Evolutionary conservation across 1,284 basidiomycete genomes (phyloP).

Genomic region (Pyrrhoderma noxium): DNA sequence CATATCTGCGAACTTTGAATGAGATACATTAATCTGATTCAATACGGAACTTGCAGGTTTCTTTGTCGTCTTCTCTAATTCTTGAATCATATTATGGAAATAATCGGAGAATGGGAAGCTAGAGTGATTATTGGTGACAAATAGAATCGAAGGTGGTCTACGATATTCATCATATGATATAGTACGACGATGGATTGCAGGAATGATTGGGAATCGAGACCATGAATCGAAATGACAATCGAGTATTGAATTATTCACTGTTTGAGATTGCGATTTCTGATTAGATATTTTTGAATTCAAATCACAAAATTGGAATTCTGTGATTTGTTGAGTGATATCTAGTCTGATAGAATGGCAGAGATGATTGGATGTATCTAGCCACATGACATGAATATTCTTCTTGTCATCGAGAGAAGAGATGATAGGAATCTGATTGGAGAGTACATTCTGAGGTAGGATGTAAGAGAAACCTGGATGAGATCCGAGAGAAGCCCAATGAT

Average conservation of each 20-base stretch:
- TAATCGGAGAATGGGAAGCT: conserved; percentile 27
- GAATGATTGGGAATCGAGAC: conserved; percentile 53
- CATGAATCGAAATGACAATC: conserved; percentile 56
- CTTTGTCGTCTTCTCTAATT: conserved; percentile 40
- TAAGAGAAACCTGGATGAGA: conserved; percentile 38
- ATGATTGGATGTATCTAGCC: conserved; percentile 28
- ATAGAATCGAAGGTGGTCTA: conserved; percentile 30
- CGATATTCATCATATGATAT: conserved; percentile 30
- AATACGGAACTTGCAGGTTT: conserved; percentile 45
- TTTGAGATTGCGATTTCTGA: conserved; percentile 20
- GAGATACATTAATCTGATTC: conserved; percentile 29
- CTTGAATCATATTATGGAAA: conserved; percentile 37
- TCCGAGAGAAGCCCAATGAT: conserved; percentile 52
- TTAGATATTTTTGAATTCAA: conserved; percentile 22
- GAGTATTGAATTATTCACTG: conserved; percentile 43
- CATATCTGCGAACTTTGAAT: conserved; percentile 22
- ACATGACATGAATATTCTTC: conserved; percentile 35
- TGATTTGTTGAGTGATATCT: conserved; percentile 45
- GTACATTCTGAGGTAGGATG: conserved; percentile 25
- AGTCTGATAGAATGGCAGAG: conserved; percentile 36
- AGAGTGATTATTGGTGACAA: conserved; percentile 31
- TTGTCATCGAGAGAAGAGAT: conserved; percentile 41
- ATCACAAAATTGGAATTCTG: conserved; percentile 48
- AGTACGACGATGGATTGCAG: conserved; percentile 44
- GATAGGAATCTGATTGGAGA: conserved; percentile 21